These are phyloP conservation scores for Boletus sp. DNA, from an alignment of 768 basidiomycete species.

Conservation along the genomic window DNA sequence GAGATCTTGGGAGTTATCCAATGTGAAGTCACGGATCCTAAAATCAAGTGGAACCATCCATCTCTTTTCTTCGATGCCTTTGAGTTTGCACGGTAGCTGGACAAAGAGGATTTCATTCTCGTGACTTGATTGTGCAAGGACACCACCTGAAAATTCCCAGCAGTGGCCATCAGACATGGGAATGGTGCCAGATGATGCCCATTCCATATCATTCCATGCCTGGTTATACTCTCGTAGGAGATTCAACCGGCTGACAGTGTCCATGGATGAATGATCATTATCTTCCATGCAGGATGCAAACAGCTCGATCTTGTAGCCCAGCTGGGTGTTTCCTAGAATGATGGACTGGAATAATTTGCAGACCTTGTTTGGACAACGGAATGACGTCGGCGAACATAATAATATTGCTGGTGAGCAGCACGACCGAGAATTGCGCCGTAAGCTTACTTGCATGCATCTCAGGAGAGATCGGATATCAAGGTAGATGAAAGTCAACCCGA, in stretches of 20 bases:
- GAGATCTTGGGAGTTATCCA: conserved; percentile 38
- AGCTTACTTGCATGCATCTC: conserved; percentile 27
- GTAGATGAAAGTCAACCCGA: conserved; percentile 20
- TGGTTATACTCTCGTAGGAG: conserved; percentile 28
- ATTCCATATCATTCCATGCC: conserved; percentile 30
- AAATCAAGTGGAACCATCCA: conserved; percentile 32
- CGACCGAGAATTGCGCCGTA: background rate
- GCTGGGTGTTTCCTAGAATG: conserved; percentile 21
- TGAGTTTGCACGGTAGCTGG: conserved; percentile 32
- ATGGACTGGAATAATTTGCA: conserved; percentile 31
- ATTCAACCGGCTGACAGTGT: conserved; percentile 22
- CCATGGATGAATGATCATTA: conserved; percentile 16
- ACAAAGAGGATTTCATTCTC: conserved; percentile 20
- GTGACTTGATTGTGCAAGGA: conserved; percentile 31
- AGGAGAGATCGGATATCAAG: conserved; percentile 33
- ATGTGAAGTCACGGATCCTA: conserved; percentile 35
- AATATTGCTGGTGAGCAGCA: too few species aligned
- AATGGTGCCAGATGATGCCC: conserved; percentile 12
- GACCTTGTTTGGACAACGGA: conserved; percentile 18
- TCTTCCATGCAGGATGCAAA: conserved; percentile 30
- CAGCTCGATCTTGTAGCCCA: conserved; percentile 33
- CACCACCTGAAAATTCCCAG: conserved; percentile 38
- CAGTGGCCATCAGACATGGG: conserved; percentile 17
- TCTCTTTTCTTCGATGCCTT: conserved; percentile 23
- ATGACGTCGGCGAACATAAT: too few species aligned